These are phyloP conservation scores for Pleurotus citrinopileatus DNA, from an alignment of 768 basidiomycete genomes.

Conservation along the genomic window DNA sequence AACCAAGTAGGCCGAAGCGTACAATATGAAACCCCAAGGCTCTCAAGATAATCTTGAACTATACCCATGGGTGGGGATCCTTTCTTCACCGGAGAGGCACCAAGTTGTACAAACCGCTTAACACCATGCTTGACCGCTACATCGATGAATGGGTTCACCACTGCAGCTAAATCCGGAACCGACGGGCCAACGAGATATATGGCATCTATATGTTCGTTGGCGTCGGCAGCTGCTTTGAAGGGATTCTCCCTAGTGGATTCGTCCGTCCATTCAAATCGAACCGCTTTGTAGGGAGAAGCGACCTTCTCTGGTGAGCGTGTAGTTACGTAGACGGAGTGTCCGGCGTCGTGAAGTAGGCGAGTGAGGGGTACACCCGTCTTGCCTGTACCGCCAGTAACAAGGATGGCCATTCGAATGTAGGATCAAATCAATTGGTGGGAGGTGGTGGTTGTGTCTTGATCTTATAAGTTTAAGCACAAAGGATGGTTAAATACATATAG, in stretches of 20 bases:
- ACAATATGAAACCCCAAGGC: slow-evolving; percentile 28
- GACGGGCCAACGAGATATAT: slow-evolving; percentile 30
- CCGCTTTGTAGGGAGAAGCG: slow-evolving; percentile 24
- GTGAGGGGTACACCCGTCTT: slow-evolving; percentile 27
- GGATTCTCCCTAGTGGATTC: slow-evolving; percentile 27
- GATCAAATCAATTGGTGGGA: too few species aligned
- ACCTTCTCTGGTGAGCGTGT: slow-evolving; percentile 24
- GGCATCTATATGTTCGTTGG: slow-evolving; percentile 23
- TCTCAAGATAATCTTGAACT: slow-evolving; percentile 31
- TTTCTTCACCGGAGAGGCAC: slow-evolving; percentile 19
- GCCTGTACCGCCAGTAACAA: slow-evolving; percentile 28
- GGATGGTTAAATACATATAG: too few species aligned
- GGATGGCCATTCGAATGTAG: not conserved
- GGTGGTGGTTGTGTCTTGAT: too few species aligned
- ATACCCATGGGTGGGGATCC: slow-evolving; percentile 24
- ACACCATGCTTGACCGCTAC: slow-evolving; percentile 29
- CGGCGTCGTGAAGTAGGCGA: slow-evolving; percentile 21
- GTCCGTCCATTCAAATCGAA: slow-evolving; percentile 36
- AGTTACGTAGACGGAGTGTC: slow-evolving; percentile 25
- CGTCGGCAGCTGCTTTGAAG: slow-evolving; percentile 17
- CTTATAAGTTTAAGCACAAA: too few species aligned
- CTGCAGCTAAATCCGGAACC: slow-evolving; percentile 14
- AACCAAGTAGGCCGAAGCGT: slow-evolving; percentile 37
- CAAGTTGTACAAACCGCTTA: slow-evolving; percentile 30
- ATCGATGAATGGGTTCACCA: slow-evolving; percentile 28